phyloP scores from a whole-genome alignment of 495 filamentous ascomycete genomes.

The Aspergillus sclerotiicarbonarius region DNA sequence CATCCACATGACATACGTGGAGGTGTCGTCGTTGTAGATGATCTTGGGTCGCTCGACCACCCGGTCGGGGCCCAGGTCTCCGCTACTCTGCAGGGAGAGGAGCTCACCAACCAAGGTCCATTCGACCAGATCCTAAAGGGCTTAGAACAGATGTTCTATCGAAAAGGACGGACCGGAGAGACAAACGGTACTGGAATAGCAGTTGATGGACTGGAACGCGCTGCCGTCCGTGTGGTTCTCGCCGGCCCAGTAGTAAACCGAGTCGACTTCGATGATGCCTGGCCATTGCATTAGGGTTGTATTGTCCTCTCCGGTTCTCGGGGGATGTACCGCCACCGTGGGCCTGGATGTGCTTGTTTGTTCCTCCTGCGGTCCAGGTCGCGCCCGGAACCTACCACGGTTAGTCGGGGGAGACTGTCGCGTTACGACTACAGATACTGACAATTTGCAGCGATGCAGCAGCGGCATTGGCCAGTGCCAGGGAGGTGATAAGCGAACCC shows the following conservation, averaged over 20 bases:
- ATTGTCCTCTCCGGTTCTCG: not conserved
- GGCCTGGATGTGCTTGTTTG: slow-evolving; percentile 56
- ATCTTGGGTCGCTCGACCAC: slow-evolving; percentile 67
- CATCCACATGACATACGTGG: slow-evolving; percentile 60
- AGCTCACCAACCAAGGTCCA: slow-evolving; percentile 60
- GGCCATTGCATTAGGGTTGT: not conserved
- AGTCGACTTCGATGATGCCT: slow-evolving; percentile 53
- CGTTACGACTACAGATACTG: not conserved
- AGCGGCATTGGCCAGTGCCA: not conserved
- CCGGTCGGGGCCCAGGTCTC: slow-evolving; percentile 60
- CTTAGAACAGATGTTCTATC: not conserved
- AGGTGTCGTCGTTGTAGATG: slow-evolving; percentile 54
- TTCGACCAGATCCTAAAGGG: slow-evolving; percentile 49
- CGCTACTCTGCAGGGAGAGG: slow-evolving; percentile 46
- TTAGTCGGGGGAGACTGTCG: not conserved
- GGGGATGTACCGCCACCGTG: slow-evolving; percentile 29
- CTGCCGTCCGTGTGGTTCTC: slow-evolving; percentile 63
- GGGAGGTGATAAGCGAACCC: not conserved
- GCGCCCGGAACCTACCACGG: slow-evolving; percentile 10
- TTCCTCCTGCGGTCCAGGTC: slow-evolving; percentile 18
- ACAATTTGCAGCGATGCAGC: not conserved
- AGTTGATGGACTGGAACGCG: slow-evolving; percentile 60
- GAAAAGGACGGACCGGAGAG: not conserved
- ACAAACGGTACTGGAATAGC: slow-evolving; percentile 36
- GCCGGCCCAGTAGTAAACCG: slow-evolving; percentile 60